Evolutionary conservation across 768 basidiomycete species (phyloP).

Genomic region (Termitomyces sp.): DNA sequence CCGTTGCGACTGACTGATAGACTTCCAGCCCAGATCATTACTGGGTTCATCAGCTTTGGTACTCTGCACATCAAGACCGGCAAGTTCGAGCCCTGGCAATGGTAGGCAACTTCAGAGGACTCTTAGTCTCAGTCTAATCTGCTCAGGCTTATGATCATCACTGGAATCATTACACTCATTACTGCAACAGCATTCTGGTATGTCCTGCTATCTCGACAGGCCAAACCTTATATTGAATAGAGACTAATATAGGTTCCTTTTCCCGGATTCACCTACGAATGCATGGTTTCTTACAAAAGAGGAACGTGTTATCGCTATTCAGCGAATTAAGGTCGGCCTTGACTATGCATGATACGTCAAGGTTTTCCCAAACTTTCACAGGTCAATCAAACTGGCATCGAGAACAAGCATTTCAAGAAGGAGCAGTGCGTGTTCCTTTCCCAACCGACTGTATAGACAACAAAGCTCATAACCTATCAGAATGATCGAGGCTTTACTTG

Average conservation of each 20-base stretch:
- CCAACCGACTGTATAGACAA: background rate
- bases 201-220: slow-evolving; percentile 1
- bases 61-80: slow-evolving; percentile 54
- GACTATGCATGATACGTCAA: background rate
- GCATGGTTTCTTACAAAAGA: slow-evolving; percentile 69
- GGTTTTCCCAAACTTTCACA: background rate
- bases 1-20: background rate
- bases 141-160: slow-evolving; percentile 65
- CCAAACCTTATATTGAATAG: background rate
- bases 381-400: slow-evolving; percentile 62
- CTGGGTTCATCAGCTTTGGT: slow-evolving; percentile 67
- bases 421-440: slow-evolving; percentile 54
- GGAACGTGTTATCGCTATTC: slow-evolving; percentile 63
- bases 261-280: slow-evolving; percentile 72
- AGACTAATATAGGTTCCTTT: slow-evolving; percentile 44
- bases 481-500: slow-evolving; percentile 62
- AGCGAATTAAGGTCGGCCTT: slow-evolving; percentile 51
- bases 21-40: slow-evolving; percentile 63
- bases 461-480: slow-evolving; percentile 25
- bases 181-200: slow-evolving; percentile 56
- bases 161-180: slow-evolving; percentile 54
- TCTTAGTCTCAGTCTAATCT: background rate
- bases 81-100: slow-evolving; percentile 70
- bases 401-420: slow-evolving; percentile 78
- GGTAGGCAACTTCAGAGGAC: slow-evolving; percentile 30